phyloP scores from a whole-genome alignment of 108 stramenopile species.

The Skeletonema grethae region DNA sequence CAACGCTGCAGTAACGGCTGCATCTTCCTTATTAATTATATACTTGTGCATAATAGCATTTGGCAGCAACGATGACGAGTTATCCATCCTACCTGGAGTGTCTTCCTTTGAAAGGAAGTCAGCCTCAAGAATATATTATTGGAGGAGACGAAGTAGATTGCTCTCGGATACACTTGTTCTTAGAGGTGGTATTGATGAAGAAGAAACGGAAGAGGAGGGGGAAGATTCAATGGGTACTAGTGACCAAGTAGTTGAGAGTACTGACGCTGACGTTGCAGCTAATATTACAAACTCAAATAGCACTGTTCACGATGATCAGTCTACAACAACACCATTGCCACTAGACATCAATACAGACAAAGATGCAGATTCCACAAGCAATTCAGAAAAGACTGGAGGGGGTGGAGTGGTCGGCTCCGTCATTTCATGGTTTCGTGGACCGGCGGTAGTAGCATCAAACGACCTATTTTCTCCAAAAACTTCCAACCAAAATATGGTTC shows the following conservation, averaged over 20 bases:
- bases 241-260: constrained; percentile 1
- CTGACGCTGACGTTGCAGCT: background rate
- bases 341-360: background rate
- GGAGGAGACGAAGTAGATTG: background rate
- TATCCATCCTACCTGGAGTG: background rate
- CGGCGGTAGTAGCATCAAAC: background rate
- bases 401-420: background rate
- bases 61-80: background rate
- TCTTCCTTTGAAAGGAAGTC: background rate
- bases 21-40: background rate
- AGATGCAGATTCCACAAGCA: background rate
- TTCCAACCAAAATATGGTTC: background rate
- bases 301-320: background rate
- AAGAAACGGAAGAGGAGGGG: constrained; percentile 11
- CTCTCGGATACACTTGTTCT: constrained; percentile 9
- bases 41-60: background rate
- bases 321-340: background rate
- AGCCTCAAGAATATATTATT: background rate
- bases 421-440: constrained; percentile 1
- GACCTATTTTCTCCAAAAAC: background rate
- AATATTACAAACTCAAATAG: background rate
- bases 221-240: background rate
- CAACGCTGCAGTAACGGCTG: too few relatives aligned
- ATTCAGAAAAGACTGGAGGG: background rate
- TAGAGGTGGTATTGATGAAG: constrained; percentile 21